Percentiles rank a stretch among this genome's conserved stretches.
Evolutionary conservation across 2,329 filamentous ascomycete genomes (phyloP).

Genomic region (Aaosphaeria arxii): DNA sequence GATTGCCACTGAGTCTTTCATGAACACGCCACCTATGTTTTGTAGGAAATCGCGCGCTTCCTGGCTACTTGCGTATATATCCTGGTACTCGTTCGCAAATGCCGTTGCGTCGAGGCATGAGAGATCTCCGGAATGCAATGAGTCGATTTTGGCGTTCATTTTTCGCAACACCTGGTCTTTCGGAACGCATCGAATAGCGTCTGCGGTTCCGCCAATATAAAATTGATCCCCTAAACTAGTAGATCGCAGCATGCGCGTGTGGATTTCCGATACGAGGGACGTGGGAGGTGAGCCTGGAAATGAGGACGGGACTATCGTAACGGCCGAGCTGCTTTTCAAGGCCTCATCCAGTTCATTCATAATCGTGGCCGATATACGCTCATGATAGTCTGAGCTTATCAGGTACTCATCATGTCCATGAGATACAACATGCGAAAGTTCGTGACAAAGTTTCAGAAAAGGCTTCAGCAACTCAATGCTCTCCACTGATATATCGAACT

Average conservation of each 20-base stretch:
- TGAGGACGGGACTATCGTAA: too few species aligned
- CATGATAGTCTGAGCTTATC: too few species aligned
- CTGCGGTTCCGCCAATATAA: conserved; percentile 8
- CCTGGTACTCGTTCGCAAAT: conserved; percentile 13
- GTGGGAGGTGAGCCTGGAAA: background rate
- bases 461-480: too few species aligned
- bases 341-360: too few species aligned
- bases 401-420: too few species aligned
- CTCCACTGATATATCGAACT: too few species aligned
- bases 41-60: conserved; percentile 13
- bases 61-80: conserved; percentile 12
- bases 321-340: too few species aligned
- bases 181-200: conserved; percentile 19
- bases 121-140: conserved; percentile 15
- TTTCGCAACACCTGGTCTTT: conserved; percentile 13
- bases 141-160: conserved; percentile 13
- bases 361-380: too few species aligned
- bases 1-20: conserved; percentile 17
- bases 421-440: too few species aligned
- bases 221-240: conserved; percentile 10
- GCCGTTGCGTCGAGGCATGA: conserved; percentile 18
- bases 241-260: background rate
- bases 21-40: conserved; percentile 6
- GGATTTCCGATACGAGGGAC: background rate
- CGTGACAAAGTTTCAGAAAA: too few species aligned